Percentiles rank a stretch among this genome's conserved stretches.
Conservation (phyloP, 106 monocot species). For the Dioscorea zingiberensis region DNA sequence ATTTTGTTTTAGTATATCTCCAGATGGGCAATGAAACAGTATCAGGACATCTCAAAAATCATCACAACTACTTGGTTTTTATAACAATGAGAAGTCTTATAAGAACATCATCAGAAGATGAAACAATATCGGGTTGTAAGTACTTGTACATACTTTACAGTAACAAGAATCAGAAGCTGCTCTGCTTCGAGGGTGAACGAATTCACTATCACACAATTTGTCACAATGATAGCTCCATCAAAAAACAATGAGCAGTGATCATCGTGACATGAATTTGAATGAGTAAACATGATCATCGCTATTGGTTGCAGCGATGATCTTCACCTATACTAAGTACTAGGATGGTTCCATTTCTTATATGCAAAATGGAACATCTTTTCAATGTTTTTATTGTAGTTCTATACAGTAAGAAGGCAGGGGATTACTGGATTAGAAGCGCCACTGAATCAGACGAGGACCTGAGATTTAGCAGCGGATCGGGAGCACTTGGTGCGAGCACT, state of each 20-base stretch:
- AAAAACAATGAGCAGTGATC: background rate
- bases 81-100: too few species aligned
- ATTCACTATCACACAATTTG: too few species aligned
- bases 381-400: slow-evolving; percentile 15
- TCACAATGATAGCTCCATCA: background rate
- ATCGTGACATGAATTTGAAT: background rate
- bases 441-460: slow-evolving; percentile 18
- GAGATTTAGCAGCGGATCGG: slow-evolving; percentile 51
- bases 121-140: too few species aligned
- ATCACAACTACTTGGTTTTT: too few species aligned
- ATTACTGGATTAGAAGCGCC: background rate
- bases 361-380: slow-evolving; percentile 11
- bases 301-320: background rate
- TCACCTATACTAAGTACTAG: slow-evolving; percentile 8
- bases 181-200: too few species aligned
- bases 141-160: too few species aligned
- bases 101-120: too few species aligned
- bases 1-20: too few species aligned
- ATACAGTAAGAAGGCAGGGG: slow-evolving; percentile 29
- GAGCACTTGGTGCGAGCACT: slow-evolving; percentile 56
- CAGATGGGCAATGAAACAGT: too few species aligned
- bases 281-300: background rate
- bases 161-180: too few species aligned
- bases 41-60: too few species aligned
- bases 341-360: slow-evolving; percentile 11